Percentiles rank a stretch among this genome's conserved stretches.
Conservation (phyloP, 495 filamentous ascomycete genomes). For the Copromyces sp. region DNA sequence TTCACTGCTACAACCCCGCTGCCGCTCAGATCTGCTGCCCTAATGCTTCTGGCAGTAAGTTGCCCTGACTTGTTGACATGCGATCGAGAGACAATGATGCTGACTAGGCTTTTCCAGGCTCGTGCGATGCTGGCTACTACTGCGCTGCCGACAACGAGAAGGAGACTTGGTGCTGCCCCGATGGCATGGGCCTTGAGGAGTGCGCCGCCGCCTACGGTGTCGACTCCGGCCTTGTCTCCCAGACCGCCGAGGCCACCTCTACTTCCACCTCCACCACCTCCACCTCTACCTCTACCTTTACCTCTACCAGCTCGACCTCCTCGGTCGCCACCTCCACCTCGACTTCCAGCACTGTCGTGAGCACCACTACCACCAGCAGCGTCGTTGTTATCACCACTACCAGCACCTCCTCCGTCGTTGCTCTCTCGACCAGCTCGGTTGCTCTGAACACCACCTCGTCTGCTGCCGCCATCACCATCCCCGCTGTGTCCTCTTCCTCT, state of each 20-base stretch:
- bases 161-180: constrained; percentile 39
- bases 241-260: constrained; percentile 18
- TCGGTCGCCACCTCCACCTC: constrained; percentile 12
- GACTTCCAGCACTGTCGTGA: background rate
- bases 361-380: constrained; percentile 2
- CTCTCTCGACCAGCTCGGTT: constrained; percentile 2
- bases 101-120: constrained; percentile 23
- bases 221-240: constrained; percentile 27
- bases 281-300: constrained; percentile 10
- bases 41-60: constrained; percentile 33
- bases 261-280: constrained; percentile 8
- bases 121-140: constrained; percentile 39
- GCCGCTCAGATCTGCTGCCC: constrained; percentile 37
- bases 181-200: constrained; percentile 28
- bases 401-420: background rate
- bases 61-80: background rate
- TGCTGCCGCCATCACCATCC: background rate
- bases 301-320: constrained; percentile 6
- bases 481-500: background rate
- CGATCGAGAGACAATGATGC: background rate
- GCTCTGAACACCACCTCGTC: constrained; percentile 12
- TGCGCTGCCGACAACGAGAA: constrained; percentile 29
- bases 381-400: background rate
- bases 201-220: constrained; percentile 33
- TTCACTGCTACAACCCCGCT: constrained; percentile 36